Evolutionary conservation across 352 stramenopile genomes (phyloP).

Genomic region (Globisporangium irregulare): DNA sequence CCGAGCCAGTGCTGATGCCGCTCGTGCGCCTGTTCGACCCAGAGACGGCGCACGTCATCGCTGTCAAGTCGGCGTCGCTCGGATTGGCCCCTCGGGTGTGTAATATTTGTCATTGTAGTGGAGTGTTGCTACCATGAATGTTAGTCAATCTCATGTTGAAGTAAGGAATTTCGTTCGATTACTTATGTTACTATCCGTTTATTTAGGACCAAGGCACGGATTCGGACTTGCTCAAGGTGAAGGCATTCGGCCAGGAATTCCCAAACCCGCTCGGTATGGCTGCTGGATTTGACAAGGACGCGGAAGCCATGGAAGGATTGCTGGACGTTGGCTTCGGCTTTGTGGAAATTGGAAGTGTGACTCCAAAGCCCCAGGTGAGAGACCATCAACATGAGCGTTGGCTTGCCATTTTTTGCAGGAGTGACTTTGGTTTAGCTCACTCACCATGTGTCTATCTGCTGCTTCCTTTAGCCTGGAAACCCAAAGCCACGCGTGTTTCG

Average conservation of each 20-base stretch:
- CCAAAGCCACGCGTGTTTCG: slow-evolving; percentile 95
- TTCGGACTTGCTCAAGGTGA: slow-evolving; percentile 48
- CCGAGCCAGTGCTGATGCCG: slow-evolving; percentile 78
- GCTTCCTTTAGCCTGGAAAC: slow-evolving; percentile 72
- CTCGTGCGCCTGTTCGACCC: slow-evolving; percentile 75
- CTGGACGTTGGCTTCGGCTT: slow-evolving; percentile 94
- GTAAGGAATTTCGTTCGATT: background rate
- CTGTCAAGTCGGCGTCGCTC: slow-evolving; percentile 73
- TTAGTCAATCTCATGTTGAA: slow-evolving; percentile 4
- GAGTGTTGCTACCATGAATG: background rate
- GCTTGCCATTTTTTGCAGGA: no score
- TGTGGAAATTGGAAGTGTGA: slow-evolving; percentile 95
- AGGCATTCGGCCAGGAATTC: slow-evolving; percentile 75
- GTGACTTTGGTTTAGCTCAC: background rate
- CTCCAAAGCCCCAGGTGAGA: slow-evolving; percentile 82
- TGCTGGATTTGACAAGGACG: slow-evolving; percentile 98
- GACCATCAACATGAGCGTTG: background rate
- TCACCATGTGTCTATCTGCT: background rate
- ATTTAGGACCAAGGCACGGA: slow-evolving; percentile 44
- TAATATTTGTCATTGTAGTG: background rate
- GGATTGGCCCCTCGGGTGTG: slow-evolving; percentile 65
- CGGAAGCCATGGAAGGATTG: slow-evolving; percentile 90
- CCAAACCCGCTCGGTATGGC: slow-evolving; percentile 94
- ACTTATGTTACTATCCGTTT: background rate
- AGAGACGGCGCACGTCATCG: slow-evolving; percentile 84